A percentile compares a stretch with the other conserved stretches of the same genome.
Evolutionary conservation across 139 green algal genomes (phyloP).

Genomic region (Spirogloea muscicola): DNA sequence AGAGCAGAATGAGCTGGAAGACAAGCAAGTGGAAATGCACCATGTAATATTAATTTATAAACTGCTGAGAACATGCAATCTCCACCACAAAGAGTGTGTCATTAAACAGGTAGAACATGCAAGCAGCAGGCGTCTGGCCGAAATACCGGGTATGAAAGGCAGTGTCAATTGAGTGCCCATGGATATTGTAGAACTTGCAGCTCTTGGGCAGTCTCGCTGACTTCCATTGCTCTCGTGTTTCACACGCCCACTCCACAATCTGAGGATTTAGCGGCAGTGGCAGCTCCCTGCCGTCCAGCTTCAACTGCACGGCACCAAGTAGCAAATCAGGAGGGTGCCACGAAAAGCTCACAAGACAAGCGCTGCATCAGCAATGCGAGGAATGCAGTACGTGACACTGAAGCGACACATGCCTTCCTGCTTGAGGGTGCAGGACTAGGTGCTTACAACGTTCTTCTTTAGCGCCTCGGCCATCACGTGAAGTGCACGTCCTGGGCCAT

Average conservation of each 20-base stretch:
- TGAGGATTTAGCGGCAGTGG: slow-evolving; percentile 17
- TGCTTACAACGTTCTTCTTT: no score
- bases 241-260: slow-evolving; percentile 10
- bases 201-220: slow-evolving; percentile 1
- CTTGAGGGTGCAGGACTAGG: background rate
- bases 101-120: background rate
- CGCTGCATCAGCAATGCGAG: background rate
- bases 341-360: background rate
- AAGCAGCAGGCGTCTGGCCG: background rate
- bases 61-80: no score
- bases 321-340: background rate
- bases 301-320: background rate
- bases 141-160: slow-evolving; percentile 21
- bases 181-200: slow-evolving; percentile 19
- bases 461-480: no score
- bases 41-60: no score
- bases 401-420: background rate
- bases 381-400: background rate
- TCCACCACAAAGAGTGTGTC: no score
- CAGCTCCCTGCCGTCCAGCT: background rate
- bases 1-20: background rate
- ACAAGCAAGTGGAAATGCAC: no score
- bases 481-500: no score
- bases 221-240: slow-evolving; percentile 2
- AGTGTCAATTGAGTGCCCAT: slow-evolving; percentile 18